Percentiles rank a stretch among this genome's conserved stretches.
Conservation (phyloP, 1,284 basidiomycete genomes). For the Meripilus lineatus region DNA sequence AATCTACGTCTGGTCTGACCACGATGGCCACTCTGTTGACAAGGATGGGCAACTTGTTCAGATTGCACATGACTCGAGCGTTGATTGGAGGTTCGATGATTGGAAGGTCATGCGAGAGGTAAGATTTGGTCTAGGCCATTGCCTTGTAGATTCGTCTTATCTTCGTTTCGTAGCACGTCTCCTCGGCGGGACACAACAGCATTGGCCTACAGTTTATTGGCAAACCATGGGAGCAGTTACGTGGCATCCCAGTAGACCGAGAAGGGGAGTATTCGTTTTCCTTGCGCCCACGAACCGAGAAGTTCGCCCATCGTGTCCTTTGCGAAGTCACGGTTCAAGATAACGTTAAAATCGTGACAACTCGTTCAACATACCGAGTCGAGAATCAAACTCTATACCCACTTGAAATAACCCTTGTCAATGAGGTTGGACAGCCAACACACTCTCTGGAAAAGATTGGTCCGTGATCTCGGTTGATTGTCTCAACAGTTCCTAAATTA, state of each 20-base stretch:
- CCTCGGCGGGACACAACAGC: slow-evolving; percentile 74
- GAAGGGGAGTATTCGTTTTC: slow-evolving; percentile 93
- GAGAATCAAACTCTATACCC: slow-evolving; percentile 94
- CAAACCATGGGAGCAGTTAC: slow-evolving; percentile 88
- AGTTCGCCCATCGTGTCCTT: slow-evolving; percentile 79
- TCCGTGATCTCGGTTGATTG: slow-evolving; percentile 33
- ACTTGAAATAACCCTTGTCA: slow-evolving; percentile 88
- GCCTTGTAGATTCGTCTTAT: not conserved
- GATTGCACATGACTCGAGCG: slow-evolving; percentile 68
- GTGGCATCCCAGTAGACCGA: slow-evolving; percentile 87
- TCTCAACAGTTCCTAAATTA: not conserved
- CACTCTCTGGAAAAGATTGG: slow-evolving; percentile 84
- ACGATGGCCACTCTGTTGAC: slow-evolving; percentile 44
- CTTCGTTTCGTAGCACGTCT: slow-evolving; percentile 59
- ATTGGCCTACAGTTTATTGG: slow-evolving; percentile 84
- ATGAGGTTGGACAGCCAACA: slow-evolving; percentile 79
- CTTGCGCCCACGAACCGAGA: slow-evolving; percentile 75
- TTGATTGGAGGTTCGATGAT: slow-evolving; percentile 98
- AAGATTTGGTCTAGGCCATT: slow-evolving; percentile 18
- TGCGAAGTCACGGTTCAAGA: slow-evolving; percentile 91
- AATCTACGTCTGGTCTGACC: slow-evolving; percentile 79
- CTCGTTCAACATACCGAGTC: slow-evolving; percentile 91
- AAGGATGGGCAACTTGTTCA: slow-evolving; percentile 47
- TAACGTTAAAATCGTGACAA: slow-evolving; percentile 94
- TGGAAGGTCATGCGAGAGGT: slow-evolving; percentile 95